Evolutionary conservation across 1,284 basidiomycete species (phyloP).

Genomic region (Fomitopsis pinicola): DNA sequence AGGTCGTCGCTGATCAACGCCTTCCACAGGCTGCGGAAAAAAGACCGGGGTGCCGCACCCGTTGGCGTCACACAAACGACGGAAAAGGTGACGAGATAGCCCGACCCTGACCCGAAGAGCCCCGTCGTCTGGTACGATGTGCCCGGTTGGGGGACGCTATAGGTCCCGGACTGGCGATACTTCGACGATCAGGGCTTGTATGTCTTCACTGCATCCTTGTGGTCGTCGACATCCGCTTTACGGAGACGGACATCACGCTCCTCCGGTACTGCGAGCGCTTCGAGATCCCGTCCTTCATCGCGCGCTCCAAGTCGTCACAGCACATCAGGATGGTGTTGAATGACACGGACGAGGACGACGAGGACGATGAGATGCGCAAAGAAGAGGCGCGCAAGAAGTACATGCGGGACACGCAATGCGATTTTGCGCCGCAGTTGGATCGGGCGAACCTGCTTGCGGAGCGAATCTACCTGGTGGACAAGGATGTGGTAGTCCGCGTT

Average conservation of each 20-base stretch:
- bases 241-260: not conserved
- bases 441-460: not conserved
- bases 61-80: not conserved
- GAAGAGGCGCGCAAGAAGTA: not conserved
- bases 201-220: not conserved
- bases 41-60: not conserved
- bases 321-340: not conserved
- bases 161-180: not conserved
- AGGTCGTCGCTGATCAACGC: slow-evolving; percentile 8
- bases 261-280: not conserved
- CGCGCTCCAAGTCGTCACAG: not conserved
- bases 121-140: not conserved
- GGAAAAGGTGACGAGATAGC: not conserved
- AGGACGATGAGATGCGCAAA: not conserved
- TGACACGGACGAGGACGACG: not conserved
- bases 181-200: not conserved
- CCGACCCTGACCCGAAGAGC: not conserved
- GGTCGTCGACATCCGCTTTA: not conserved
- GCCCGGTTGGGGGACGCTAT: not conserved
- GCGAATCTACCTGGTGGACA: slow-evolving; percentile 3
- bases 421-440: not conserved
- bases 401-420: not conserved
- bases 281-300: not conserved
- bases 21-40: slow-evolving; percentile 1
- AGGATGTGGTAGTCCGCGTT: not conserved